Evolutionary conservation across 345 rosid genomes (phyloP), one percentile per base, ranked within the genome.

Genomic region (Tarenaya hassleriana): DNA sequence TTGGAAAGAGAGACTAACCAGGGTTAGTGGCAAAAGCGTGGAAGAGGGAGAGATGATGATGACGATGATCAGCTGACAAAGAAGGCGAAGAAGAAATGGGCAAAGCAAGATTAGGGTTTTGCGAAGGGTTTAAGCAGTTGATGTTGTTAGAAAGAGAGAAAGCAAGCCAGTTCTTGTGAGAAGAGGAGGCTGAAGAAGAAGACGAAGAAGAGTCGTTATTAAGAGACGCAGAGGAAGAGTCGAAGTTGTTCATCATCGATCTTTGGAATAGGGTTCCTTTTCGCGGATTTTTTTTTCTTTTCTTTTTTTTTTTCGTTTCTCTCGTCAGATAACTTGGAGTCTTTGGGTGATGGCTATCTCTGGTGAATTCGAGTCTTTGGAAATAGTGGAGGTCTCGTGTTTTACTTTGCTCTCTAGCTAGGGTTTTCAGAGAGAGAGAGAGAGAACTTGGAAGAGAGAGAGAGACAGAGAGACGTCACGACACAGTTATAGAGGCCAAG

Each of bases 401-500:
- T n/a, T n/a, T n/a, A n/a, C n/a, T n/a, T n/a, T n/a, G n/a, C n/a
- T n/a, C n/a, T n/a, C n/a, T 13, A 49, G 29, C 55, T 50, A 67
- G 62, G 63, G 71, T 37, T 53, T 59, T 24, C 29, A 9, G 41
- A 54, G n/a, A 24, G 31, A 47, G 19, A 50, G 32, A n/a, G 13
- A n/a, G n/a, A n/a, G n/a, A n/a, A n/a, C n/a, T n/a, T n/a, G 55
- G 44, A 46, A 49, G 0, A 63, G 32, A 34, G 56, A 50, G 60
- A 50, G 62, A 39, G n/a, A n/a, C n/a, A n/a, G n/a, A n/a, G n/a
- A n/a, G n/a, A n/a, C n/a, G n/a, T 27, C 61, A 56, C 50, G 79
- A 69, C 88, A 75, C 79, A 81, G 67, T 68, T 81, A 81, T 75
- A 77, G 88, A 78, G 83, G 77, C 31, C 50, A 50, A 53, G 58